These are phyloP conservation scores for Tulasnella sp. DNA, from an alignment of 768 basidiomycete species.

Conservation along the genomic window DNA sequence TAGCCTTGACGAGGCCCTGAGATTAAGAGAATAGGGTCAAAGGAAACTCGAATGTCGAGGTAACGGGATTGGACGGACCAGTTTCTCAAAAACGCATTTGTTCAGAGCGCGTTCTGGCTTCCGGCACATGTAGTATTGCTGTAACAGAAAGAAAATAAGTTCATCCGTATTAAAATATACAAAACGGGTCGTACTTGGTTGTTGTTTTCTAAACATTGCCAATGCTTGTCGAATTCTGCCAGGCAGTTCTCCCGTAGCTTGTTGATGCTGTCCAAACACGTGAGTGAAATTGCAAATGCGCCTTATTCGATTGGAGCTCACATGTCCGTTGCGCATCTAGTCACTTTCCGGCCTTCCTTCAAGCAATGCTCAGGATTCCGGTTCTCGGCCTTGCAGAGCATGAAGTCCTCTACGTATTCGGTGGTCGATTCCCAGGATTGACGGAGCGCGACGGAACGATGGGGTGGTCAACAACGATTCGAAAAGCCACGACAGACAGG, in stretches of 20 bases:
- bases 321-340: slow-evolving; percentile 91
- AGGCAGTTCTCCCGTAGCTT: slow-evolving; percentile 92
- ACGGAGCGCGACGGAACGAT: not conserved
- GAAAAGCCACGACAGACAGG: slow-evolving; percentile 2
- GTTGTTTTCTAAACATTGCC: slow-evolving; percentile 87
- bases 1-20: slow-evolving; percentile 85
- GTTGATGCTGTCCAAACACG: slow-evolving; percentile 50
- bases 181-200: slow-evolving; percentile 67
- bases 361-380: slow-evolving; percentile 87
- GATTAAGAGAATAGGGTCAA: not conserved
- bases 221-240: slow-evolving; percentile 80
- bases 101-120: slow-evolving; percentile 82
- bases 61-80: slow-evolving; percentile 48
- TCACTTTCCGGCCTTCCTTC: slow-evolving; percentile 92
- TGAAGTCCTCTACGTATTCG: slow-evolving; percentile 65
- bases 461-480: not conserved
- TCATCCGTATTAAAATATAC: not conserved
- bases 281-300: not conserved
- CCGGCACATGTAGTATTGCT: slow-evolving; percentile 88
- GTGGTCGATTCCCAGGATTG: not conserved
- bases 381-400: slow-evolving; percentile 94
- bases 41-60: not conserved
- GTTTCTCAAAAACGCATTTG: slow-evolving; percentile 91
- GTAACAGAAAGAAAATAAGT: slow-evolving; percentile 2
- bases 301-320: slow-evolving; percentile 30